Evolutionary conservation across 352 stramenopile species (phyloP).

Genomic region (Pythium dissimile): DNA sequence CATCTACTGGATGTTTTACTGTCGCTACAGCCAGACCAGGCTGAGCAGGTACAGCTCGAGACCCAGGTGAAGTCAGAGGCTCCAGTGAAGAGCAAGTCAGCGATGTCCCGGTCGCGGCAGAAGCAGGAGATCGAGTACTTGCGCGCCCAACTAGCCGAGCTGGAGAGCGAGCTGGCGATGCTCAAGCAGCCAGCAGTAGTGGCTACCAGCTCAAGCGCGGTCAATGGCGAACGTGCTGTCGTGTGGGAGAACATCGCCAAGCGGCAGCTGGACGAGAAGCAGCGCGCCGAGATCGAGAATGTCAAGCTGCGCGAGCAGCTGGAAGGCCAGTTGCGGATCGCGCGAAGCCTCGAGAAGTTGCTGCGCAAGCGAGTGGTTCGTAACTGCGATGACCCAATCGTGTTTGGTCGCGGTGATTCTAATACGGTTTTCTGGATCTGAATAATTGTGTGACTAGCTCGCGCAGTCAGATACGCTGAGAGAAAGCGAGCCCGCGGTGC

Average conservation of each 20-base stretch:
- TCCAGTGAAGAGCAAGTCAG: no score
- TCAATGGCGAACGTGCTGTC: no score
- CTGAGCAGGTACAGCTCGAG: no score
- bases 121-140: slow-evolving; percentile 39
- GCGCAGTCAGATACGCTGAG: background rate
- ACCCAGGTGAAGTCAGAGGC: no score
- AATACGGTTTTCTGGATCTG: no score
- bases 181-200: background rate
- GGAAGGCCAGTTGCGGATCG: slow-evolving; percentile 36
- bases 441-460: background rate
- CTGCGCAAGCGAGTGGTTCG: slow-evolving; percentile 29
- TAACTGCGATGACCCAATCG: background rate
- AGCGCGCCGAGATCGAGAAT: slow-evolving; percentile 42
- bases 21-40: no score
- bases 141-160: slow-evolving; percentile 21
- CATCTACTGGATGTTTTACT: no score
- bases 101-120: slow-evolving; percentile 2
- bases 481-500: background rate
- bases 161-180: slow-evolving; percentile 20
- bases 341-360: slow-evolving; percentile 34
- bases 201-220: no score
- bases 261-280: slow-evolving; percentile 31
- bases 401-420: no score
- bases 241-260: slow-evolving; percentile 39
- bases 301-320: slow-evolving; percentile 38